phyloP scores from a whole-genome alignment of 2,329 filamentous ascomycete species.

The Spiromastix sp. region DNA sequence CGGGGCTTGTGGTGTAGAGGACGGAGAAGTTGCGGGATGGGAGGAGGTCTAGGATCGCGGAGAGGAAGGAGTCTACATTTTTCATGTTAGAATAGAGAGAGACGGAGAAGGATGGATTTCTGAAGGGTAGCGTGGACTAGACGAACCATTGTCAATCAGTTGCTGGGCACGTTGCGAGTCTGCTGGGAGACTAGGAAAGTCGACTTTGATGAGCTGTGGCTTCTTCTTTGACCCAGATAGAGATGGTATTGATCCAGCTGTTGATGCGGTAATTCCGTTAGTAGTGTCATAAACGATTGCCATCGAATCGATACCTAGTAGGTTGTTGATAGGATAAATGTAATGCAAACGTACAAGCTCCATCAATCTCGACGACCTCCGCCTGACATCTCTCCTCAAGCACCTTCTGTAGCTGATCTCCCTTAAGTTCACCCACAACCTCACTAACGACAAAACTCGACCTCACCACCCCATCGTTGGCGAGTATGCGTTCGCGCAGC shows the following conservation, averaged over 20 bases:
- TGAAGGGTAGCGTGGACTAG: conserved; percentile 2
- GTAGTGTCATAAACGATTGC: too few species aligned
- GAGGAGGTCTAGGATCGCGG: conserved; percentile 37
- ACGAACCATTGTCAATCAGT: conserved; percentile 34
- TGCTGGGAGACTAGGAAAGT: conserved; percentile 33
- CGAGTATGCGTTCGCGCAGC: conserved; percentile 42
- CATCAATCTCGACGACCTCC: conserved; percentile 33
- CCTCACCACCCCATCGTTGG: conserved; percentile 40
- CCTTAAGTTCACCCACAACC: conserved; percentile 41
- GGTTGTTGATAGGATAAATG: too few species aligned
- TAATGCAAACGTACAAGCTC: conserved; percentile 24
- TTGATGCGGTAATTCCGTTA: too few species aligned
- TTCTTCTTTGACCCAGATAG: conserved; percentile 24
- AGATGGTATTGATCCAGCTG: too few species aligned
- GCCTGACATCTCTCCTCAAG: conserved; percentile 40
- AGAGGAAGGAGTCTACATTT: conserved; percentile 38
- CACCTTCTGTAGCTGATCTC: conserved; percentile 29
- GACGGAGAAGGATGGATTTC: conserved; percentile 1
- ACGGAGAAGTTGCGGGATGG: conserved; percentile 56
- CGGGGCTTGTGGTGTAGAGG: conserved; percentile 59
- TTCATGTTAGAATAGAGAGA: conserved; percentile 5
- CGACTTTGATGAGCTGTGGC: conserved; percentile 35
- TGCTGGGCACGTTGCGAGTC: conserved; percentile 26
- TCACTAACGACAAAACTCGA: conserved; percentile 45
- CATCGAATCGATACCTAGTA: too few species aligned